Percentiles rank a stretch among this genome's conserved stretches.
Evolutionary conservation across 805 yeast genomes (phyloP).

Genomic region (Yarrowia sp.): DNA sequence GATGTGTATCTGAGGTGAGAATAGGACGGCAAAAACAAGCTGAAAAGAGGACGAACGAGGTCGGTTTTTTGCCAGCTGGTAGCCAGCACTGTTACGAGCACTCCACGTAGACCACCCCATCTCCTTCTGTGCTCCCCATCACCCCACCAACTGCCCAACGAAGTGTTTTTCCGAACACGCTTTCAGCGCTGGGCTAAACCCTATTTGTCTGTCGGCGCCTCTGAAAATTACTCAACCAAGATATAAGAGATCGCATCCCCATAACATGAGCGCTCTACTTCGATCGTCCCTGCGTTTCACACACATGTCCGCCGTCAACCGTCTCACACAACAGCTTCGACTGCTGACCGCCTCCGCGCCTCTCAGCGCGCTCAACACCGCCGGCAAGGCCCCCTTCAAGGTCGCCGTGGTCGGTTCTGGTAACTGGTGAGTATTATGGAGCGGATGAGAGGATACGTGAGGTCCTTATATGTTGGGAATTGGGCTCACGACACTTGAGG

Average conservation of each 20-base stretch:
- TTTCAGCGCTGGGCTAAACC: conserved; percentile 32
- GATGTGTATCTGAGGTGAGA: background rate
- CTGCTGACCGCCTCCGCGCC: conserved; percentile 32
- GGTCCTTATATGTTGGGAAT: background rate
- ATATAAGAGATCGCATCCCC: conserved; percentile 35
- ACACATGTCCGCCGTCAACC: conserved; percentile 38
- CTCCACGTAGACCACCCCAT: too few species aligned
- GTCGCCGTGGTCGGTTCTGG: conserved; percentile 92
- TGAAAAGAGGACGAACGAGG: too few species aligned
- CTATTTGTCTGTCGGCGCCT: background rate
- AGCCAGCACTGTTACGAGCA: too few species aligned
- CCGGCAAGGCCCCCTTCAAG: conserved; percentile 53
- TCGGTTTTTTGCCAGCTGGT: too few species aligned
- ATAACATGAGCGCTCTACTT: conserved; percentile 33
- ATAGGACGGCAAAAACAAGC: too few species aligned
- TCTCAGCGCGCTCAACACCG: conserved; percentile 20
- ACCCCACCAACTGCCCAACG: background rate
- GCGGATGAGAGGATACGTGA: background rate
- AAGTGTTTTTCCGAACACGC: conserved; percentile 26
- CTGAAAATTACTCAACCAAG: conserved; percentile 32
- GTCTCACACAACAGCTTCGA: conserved; percentile 34
- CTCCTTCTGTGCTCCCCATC: background rate
- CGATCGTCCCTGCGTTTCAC: conserved; percentile 20
- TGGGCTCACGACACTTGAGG: background rate
- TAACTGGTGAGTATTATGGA: conserved; percentile 65